A percentile compares a stretch with the other conserved stretches of the same genome.
These are phyloP conservation scores for Dactylella cylindrospora DNA, from an alignment of 2,329 filamentous ascomycete genomes.

Conservation along the genomic window DNA sequence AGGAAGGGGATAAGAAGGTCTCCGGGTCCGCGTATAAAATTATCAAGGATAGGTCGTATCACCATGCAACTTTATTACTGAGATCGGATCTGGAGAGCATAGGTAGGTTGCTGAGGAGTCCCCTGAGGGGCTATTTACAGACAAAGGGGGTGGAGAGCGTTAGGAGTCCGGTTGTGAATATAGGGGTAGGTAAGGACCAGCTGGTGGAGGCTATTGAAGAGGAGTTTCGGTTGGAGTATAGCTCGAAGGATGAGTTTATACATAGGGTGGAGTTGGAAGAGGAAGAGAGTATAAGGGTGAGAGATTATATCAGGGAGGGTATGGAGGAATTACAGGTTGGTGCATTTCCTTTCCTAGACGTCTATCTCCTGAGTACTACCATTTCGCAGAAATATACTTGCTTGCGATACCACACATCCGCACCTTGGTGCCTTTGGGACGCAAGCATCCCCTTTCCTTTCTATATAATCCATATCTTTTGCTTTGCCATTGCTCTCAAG, in stretches of 20 bases:
- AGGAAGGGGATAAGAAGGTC: slow-evolving; percentile 61
- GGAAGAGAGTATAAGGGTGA: slow-evolving; percentile 53
- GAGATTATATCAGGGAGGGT: slow-evolving; percentile 63
- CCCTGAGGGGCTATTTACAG: slow-evolving; percentile 72
- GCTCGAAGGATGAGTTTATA: neutral
- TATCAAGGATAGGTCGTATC: slow-evolving; percentile 74
- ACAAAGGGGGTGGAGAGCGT: slow-evolving; percentile 90
- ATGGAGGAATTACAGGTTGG: slow-evolving; percentile 63
- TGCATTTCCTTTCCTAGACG: neutral
- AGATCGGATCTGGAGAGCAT: slow-evolving; percentile 71
- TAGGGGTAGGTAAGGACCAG: slow-evolving; percentile 61
- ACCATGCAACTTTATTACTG: slow-evolving; percentile 89
- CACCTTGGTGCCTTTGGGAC: slow-evolving; percentile 10
- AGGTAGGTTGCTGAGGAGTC: slow-evolving; percentile 71
- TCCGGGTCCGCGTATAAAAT: slow-evolving; percentile 96
- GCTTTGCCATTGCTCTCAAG: too few relatives aligned
- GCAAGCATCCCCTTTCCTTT: slow-evolving; percentile 3
- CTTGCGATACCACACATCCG: slow-evolving; percentile 20
- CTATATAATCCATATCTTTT: neutral
- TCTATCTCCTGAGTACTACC: neutral
- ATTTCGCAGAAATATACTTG: slow-evolving; percentile 4
- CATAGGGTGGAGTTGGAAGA: slow-evolving; percentile 62
- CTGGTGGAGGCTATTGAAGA: slow-evolving; percentile 60
- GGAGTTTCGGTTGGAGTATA: slow-evolving; percentile 60
- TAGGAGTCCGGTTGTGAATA: slow-evolving; percentile 78